Evolutionary conservation across 345 rosid genomes (phyloP).

Genomic region (Corchorus olitorius): DNA sequence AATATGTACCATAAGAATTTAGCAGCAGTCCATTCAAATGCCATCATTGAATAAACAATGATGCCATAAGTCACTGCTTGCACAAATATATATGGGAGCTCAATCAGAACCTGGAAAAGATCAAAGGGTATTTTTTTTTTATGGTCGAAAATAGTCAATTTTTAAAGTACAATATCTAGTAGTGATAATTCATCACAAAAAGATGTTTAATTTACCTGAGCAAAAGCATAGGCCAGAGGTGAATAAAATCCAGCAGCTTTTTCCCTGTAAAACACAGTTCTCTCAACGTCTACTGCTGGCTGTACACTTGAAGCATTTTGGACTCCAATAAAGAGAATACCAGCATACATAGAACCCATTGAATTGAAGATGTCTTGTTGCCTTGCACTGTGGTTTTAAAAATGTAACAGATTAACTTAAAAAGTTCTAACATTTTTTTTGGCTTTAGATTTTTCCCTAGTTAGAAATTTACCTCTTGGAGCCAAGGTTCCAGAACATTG

Average conservation of each 20-base stretch:
- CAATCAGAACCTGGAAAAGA: conserved; percentile 46
- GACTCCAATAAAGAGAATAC: conserved; percentile 68
- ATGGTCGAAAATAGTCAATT: background rate
- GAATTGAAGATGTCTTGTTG: conserved; percentile 61
- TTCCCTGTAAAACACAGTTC: conserved; percentile 77
- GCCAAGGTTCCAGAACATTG: conserved; percentile 78
- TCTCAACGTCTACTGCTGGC: conserved; percentile 61
- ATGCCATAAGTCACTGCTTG: conserved; percentile 53
- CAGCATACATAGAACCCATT: conserved; percentile 77
- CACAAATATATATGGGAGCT: conserved; percentile 58
- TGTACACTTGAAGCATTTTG: conserved; percentile 62
- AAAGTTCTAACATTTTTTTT: background rate
- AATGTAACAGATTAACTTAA: background rate
- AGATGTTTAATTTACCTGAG: conserved; percentile 43
- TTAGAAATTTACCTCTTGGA: conserved; percentile 50
- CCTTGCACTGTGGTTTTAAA: conserved; percentile 27
- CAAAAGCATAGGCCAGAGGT: conserved; percentile 71
- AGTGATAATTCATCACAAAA: background rate
- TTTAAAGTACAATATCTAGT: background rate
- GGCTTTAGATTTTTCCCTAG: background rate
- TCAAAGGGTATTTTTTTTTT: background rate
- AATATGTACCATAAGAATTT: conserved; percentile 69
- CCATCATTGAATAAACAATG: conserved; percentile 61
- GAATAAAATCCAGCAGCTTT: conserved; percentile 86
- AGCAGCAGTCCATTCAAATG: conserved; percentile 51